phyloP scores from a whole-genome alignment of 495 filamentous ascomycete genomes.

The Penicillium samsonianum region DNA sequence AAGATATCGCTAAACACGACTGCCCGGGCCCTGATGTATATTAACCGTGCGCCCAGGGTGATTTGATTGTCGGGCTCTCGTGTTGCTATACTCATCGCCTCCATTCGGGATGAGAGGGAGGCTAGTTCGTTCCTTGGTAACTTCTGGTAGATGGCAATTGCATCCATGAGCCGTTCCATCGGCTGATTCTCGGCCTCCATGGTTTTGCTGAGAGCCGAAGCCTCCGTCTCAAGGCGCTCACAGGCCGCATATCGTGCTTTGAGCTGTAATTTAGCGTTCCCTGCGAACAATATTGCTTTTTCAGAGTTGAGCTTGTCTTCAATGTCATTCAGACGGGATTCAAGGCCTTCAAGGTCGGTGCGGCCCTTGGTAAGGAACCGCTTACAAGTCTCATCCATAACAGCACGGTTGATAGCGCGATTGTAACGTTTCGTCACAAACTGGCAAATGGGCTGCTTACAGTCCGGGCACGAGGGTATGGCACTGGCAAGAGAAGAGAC shows the following conservation, averaged over 20 bases:
- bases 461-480: constrained; percentile 18
- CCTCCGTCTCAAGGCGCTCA: not conserved
- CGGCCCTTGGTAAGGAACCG: constrained; percentile 17
- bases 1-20: not conserved
- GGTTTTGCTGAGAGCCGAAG: constrained; percentile 1
- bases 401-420: constrained; percentile 19
- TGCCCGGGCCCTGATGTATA: constrained; percentile 5
- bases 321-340: constrained; percentile 14
- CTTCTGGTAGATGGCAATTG: constrained; percentile 7
- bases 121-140: not conserved
- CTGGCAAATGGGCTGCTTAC: constrained; percentile 18
- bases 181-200: constrained; percentile 17
- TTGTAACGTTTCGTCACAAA: constrained; percentile 14
- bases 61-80: constrained; percentile 13
- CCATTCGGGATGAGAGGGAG: too few species aligned
- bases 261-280: not conserved
- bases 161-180: constrained; percentile 17
- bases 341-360: constrained; percentile 8
- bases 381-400: constrained; percentile 17
- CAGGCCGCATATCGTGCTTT: not conserved
- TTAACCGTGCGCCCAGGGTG: constrained; percentile 12
- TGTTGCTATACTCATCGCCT: constrained; percentile 4
- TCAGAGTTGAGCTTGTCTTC: too few species aligned
- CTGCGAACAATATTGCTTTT: too few species aligned
- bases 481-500: constrained; percentile 17